phyloP scores from a whole-genome alignment of 1,139 yeast species.

The Kazachstania sp. region DNA sequence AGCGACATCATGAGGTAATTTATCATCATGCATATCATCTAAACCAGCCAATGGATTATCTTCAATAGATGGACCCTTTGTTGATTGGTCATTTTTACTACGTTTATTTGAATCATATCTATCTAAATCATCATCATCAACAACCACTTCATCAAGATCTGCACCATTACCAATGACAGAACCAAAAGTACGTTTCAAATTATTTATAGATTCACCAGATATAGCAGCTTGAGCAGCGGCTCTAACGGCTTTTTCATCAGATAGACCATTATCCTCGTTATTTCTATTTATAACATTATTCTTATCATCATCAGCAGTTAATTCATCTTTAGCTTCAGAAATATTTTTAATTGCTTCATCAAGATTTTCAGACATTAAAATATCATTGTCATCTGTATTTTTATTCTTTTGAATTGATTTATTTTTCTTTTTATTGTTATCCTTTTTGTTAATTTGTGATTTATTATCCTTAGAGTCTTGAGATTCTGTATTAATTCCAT shows the following conservation, averaged over 20 bases:
- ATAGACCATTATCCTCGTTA: not conserved
- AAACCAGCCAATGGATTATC: slow-evolving; percentile 17
- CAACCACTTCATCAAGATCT: slow-evolving; percentile 11
- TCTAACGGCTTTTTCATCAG: slow-evolving; percentile 16
- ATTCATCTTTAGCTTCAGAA: not conserved
- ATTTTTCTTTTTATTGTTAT: not conserved
- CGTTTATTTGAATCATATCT: slow-evolving; percentile 7
- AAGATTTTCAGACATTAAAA: not conserved
- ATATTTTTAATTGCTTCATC: not conserved
- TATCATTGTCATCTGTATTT: not conserved
- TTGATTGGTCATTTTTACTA: slow-evolving; percentile 5
- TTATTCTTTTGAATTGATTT: not conserved
- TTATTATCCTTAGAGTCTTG: not conserved
- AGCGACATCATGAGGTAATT: slow-evolving; percentile 31
- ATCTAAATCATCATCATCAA: slow-evolving; percentile 1
- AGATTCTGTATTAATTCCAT: not conserved
- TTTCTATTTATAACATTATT: not conserved
- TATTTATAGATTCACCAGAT: slow-evolving; percentile 15
- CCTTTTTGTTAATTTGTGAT: too few species aligned
- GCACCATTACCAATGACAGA: slow-evolving; percentile 7
- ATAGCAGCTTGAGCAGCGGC: slow-evolving; percentile 29
- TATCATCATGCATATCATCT: slow-evolving; percentile 27
- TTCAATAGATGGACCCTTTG: slow-evolving; percentile 9
- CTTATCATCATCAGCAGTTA: not conserved
- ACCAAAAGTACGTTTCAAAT: slow-evolving; percentile 9